Percentiles rank a stretch among this genome's conserved stretches.
Conservation (phyloP, 106 monocot genomes). For the Apostasia ramifera region DNA sequence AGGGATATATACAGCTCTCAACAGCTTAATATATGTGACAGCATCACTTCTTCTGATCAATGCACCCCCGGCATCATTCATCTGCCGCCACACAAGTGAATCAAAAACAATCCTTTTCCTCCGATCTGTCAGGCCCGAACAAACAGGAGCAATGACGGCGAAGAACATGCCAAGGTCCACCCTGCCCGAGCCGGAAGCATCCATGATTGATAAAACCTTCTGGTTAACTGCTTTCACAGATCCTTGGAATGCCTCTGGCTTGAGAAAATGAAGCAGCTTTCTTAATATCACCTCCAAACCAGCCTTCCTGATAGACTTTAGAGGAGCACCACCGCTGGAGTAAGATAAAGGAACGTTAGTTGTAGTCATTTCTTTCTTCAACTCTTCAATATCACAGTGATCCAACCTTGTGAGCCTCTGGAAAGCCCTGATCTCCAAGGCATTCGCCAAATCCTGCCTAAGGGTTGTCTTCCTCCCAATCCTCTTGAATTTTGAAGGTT, state of each 20-base stretch:
- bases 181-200: slow-evolving; percentile 78
- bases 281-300: slow-evolving; percentile 77
- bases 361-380: slow-evolving; percentile 76
- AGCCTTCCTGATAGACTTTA: slow-evolving; percentile 91
- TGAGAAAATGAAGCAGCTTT: slow-evolving; percentile 69
- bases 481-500: slow-evolving; percentile 78
- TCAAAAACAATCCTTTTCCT: slow-evolving; percentile 78
- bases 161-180: slow-evolving; percentile 93
- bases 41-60: slow-evolving; percentile 65
- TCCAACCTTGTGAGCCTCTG: slow-evolving; percentile 71
- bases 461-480: slow-evolving; percentile 69
- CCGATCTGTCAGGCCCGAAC: slow-evolving; percentile 45
- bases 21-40: slow-evolving; percentile 60
- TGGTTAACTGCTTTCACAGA: slow-evolving; percentile 86
- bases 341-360: slow-evolving; percentile 88
- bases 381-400: slow-evolving; percentile 54
- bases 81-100: slow-evolving; percentile 75
- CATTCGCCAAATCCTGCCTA: slow-evolving; percentile 83
- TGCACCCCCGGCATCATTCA: slow-evolving; percentile 41
- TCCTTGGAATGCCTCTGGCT: slow-evolving; percentile 85
- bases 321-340: slow-evolving; percentile 65
- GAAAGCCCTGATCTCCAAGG: slow-evolving; percentile 82
- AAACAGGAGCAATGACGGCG: slow-evolving; percentile 78
- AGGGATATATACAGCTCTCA: slow-evolving; percentile 91
- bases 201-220: slow-evolving; percentile 76